phyloP scores from a whole-genome alignment of 1,139 yeast species.

The Martiniozyma asiatica region DNA sequence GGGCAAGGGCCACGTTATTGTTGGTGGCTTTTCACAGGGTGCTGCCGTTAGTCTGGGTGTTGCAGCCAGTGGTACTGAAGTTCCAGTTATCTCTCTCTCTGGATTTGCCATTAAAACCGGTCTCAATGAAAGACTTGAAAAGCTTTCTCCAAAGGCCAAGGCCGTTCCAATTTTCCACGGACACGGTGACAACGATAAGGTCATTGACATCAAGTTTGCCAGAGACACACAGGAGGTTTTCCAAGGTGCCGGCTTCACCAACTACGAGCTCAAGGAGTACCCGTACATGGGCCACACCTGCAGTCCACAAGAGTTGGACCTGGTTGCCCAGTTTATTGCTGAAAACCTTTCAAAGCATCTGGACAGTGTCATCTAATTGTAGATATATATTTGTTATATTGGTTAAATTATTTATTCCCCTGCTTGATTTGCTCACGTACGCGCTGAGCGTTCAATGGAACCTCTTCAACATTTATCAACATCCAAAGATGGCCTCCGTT shows the following conservation, averaged over 20 bases:
- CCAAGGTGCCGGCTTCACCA: constrained; percentile 36
- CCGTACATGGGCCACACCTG: too few relatives aligned
- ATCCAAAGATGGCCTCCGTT: too few relatives aligned
- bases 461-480: too few relatives aligned
- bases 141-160: constrained; percentile 38
- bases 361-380: too few relatives aligned
- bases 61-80: constrained; percentile 40
- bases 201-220: constrained; percentile 43
- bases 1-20: too few relatives aligned
- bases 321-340: too few relatives aligned
- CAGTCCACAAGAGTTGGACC: too few relatives aligned
- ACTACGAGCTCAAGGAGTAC: constrained; percentile 48
- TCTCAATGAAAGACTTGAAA: constrained; percentile 21
- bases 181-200: constrained; percentile 72
- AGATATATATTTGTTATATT: too few relatives aligned
- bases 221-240: constrained; percentile 35
- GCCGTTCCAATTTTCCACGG: constrained; percentile 78
- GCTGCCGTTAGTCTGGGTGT: constrained; percentile 67
- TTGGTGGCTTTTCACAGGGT: constrained; percentile 97
- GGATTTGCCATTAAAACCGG: constrained; percentile 57
- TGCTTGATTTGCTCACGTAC: too few relatives aligned
- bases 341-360: too few relatives aligned
- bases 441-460: too few relatives aligned
- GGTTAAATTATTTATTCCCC: too few relatives aligned
- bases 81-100: constrained; percentile 64